A percentile compares a stretch with the other conserved stretches of the same genome.
Conservation (phyloP, 331 rosid species). For the Saraca asoca region DNA sequence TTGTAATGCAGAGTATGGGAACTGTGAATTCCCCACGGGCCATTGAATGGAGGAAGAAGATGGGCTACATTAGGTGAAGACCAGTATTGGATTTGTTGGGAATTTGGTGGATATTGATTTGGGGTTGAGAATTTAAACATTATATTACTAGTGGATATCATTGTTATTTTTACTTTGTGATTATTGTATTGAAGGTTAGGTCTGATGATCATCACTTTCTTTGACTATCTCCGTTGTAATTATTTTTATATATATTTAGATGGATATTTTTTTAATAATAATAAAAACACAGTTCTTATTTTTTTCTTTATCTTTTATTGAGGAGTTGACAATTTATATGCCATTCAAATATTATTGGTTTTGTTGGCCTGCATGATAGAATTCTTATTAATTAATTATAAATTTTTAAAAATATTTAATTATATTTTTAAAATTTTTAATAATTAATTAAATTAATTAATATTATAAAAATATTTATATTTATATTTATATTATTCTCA, state of each 20-base stretch:
- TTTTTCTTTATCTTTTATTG: slow-evolving; percentile 14
- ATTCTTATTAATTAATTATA: too few relatives aligned
- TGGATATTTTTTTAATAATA: background rate
- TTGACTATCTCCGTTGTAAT: slow-evolving; percentile 40
- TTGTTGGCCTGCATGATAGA: background rate
- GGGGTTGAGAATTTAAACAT: background rate
- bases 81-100: slow-evolving; percentile 11
- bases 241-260: background rate
- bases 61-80: background rate
- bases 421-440: too few relatives aligned
- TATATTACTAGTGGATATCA: background rate
- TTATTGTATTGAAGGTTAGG: slow-evolving; percentile 27
- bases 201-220: slow-evolving; percentile 27
- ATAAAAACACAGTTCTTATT: slow-evolving; percentile 3
- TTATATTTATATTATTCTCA: too few relatives aligned
- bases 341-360: background rate
- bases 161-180: slow-evolving; percentile 3
- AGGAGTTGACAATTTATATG: background rate
- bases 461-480: too few relatives aligned
- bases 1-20: slow-evolving; percentile 56
- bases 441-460: too few relatives aligned
- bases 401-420: too few relatives aligned
- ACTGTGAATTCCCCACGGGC: slow-evolving; percentile 60
- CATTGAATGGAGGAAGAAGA: slow-evolving; percentile 32
- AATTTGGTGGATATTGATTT: background rate